These are phyloP conservation scores for Dothistroma pini DNA, from an alignment of 2,329 filamentous ascomycete genomes.

Conservation along the genomic window DNA sequence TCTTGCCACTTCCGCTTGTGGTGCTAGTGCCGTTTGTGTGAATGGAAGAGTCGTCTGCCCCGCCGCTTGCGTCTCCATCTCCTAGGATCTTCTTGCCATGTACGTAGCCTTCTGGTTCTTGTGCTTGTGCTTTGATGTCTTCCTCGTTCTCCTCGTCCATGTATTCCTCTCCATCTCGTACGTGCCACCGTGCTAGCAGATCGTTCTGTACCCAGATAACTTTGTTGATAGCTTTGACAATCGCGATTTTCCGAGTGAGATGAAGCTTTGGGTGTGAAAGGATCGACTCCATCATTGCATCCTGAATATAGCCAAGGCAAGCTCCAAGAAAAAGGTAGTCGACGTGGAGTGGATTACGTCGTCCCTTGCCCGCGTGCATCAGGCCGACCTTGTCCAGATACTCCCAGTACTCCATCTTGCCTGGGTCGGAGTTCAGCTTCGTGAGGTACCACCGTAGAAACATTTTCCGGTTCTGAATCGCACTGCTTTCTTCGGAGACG, in stretches of 20 bases:
- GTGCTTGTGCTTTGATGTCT: not conserved
- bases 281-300: slow-evolving; percentile 72
- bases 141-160: not conserved
- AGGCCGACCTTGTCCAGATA: slow-evolving; percentile 81
- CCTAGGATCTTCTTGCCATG: slow-evolving; percentile 13
- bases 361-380: slow-evolving; percentile 76
- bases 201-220: slow-evolving; percentile 88
- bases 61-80: not conserved
- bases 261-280: slow-evolving; percentile 65
- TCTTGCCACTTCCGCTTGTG: slow-evolving; percentile 16
- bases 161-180: slow-evolving; percentile 7
- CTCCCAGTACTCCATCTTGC: slow-evolving; percentile 74
- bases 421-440: slow-evolving; percentile 70
- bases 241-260: slow-evolving; percentile 64
- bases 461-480: slow-evolving; percentile 74
- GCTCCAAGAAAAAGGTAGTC: slow-evolving; percentile 77
- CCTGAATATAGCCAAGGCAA: slow-evolving; percentile 70
- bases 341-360: slow-evolving; percentile 68
- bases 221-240: slow-evolving; percentile 73
- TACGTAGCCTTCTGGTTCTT: slow-evolving; percentile 25
- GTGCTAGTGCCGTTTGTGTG: slow-evolving; percentile 10
- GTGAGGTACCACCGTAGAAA: slow-evolving; percentile 71
- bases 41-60: slow-evolving; percentile 10
- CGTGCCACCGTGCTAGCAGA: slow-evolving; percentile 76
- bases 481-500: slow-evolving; percentile 65